These are phyloP conservation scores for Claviceps purpurea DNA, from an alignment of 2,329 filamentous ascomycete genomes.

Conservation along the genomic window DNA sequence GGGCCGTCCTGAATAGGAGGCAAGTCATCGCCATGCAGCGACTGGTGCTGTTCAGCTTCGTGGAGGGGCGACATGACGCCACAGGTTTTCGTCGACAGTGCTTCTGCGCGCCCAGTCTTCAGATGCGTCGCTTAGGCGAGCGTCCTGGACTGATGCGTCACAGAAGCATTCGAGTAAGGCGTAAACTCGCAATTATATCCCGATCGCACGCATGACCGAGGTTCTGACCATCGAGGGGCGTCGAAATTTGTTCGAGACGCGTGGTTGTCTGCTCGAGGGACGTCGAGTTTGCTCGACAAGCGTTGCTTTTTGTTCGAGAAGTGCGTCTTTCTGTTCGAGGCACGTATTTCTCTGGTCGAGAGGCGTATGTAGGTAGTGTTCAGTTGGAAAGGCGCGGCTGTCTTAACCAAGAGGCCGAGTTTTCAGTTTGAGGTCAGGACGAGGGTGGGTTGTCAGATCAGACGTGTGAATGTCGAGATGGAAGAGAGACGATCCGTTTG, in stretches of 20 bases:
- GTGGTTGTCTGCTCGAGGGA: background rate
- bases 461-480: too few relatives aligned
- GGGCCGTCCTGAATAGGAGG: constrained; percentile 22
- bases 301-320: background rate
- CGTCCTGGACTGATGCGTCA: background rate
- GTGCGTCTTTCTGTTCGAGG: background rate
- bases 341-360: background rate
- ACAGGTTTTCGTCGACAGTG: background rate
- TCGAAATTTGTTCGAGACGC: background rate
- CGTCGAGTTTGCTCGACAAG: too few relatives aligned
- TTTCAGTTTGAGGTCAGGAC: too few relatives aligned
- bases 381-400: too few relatives aligned
- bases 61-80: constrained; percentile 5
- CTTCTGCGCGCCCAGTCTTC: background rate
- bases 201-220: constrained; percentile 1
- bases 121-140: constrained; percentile 4
- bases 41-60: constrained; percentile 12
- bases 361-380: too few relatives aligned
- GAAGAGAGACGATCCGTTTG: too few relatives aligned
- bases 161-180: constrained; percentile 1
- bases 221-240: background rate
- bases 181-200: background rate
- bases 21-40: constrained; percentile 19
- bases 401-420: too few relatives aligned
- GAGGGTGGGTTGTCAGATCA: too few relatives aligned